Conservation (phyloP, 495 filamentous ascomycete species). For the Letharia columbiana region DNA sequence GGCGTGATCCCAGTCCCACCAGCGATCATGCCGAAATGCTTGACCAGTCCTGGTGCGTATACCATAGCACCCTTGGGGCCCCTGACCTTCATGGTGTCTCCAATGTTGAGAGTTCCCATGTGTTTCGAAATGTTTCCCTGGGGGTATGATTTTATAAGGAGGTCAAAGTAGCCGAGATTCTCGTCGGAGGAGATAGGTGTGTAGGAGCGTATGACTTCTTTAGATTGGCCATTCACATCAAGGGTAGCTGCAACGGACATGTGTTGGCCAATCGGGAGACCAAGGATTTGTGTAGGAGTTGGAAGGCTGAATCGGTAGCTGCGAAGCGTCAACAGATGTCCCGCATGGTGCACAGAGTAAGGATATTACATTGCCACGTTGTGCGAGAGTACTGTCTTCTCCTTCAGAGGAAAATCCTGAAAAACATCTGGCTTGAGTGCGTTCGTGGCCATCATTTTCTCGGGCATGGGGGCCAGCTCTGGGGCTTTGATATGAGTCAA, state of each 20-base stretch:
- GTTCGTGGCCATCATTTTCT: constrained; percentile 46
- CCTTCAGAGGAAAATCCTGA: constrained; percentile 80
- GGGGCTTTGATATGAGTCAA: constrained; percentile 34
- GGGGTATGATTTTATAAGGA: constrained; percentile 95
- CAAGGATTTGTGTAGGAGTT: constrained; percentile 67
- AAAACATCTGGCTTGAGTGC: constrained; percentile 79
- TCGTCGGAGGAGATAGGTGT: constrained; percentile 92
- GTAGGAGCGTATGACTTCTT: constrained; percentile 92
- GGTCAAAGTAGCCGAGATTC: constrained; percentile 88
- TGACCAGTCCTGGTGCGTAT: constrained; percentile 89
- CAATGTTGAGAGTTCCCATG: constrained; percentile 70
- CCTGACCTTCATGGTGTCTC: constrained; percentile 77
- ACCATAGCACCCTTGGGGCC: constrained; percentile 97
- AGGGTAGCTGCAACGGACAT: constrained; percentile 78
- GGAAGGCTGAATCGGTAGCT: constrained; percentile 86
- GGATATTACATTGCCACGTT: constrained; percentile 70
- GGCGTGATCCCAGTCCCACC: constrained; percentile 97
- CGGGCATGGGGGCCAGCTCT: constrained; percentile 6
- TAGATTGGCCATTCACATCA: constrained; percentile 57
- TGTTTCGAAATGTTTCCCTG: constrained; percentile 93
- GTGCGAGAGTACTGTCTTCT: constrained; percentile 89
- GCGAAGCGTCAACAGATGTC: constrained; percentile 33
- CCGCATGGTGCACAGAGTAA: background rate
- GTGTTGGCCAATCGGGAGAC: constrained; percentile 96
- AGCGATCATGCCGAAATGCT: constrained; percentile 94